These are phyloP conservation scores for Moesziomyces sp. DNA, from an alignment of 1,284 basidiomycete species.

Conservation along the genomic window DNA sequence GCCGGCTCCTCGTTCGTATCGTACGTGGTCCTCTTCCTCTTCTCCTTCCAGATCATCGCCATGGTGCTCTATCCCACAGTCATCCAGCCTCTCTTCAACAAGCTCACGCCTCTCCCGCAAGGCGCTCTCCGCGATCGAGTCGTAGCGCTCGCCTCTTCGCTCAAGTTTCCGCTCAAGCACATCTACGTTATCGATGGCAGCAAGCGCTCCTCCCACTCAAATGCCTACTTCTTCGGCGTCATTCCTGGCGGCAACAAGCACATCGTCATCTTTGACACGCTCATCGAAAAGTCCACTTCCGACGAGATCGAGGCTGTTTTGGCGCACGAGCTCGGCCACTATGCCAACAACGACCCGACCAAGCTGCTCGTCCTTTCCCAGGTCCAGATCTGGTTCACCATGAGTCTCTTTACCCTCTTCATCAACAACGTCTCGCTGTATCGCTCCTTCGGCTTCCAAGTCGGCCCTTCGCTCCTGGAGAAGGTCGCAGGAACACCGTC, in stretches of 20 bases:
- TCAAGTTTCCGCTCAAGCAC: constrained; percentile 93
- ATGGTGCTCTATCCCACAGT: constrained; percentile 72
- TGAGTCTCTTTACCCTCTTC: constrained; percentile 90
- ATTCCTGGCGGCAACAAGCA: constrained; percentile 65
- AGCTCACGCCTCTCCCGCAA: constrained; percentile 80
- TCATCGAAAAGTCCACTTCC: constrained; percentile 87
- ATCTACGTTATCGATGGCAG: constrained; percentile 97
- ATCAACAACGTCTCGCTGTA: constrained; percentile 81
- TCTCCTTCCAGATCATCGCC: constrained; percentile 78
- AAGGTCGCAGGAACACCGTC: constrained; percentile 26
- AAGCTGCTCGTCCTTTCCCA: constrained; percentile 88
- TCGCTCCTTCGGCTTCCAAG: constrained; percentile 82
- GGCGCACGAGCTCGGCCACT: constrained; percentile 85
- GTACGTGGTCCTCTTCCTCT: constrained; percentile 62
- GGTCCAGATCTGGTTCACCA: constrained; percentile 84
- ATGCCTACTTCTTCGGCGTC: constrained; percentile 73
- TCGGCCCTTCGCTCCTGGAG: constrained; percentile 36
- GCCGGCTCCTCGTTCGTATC: constrained; percentile 74
- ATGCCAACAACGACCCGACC: constrained; percentile 77
- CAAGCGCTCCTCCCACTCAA: constrained; percentile 91
- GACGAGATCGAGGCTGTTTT: constrained; percentile 70
- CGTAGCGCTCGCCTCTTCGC: constrained; percentile 66
- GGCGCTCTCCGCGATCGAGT: constrained; percentile 62
- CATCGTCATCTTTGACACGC: constrained; percentile 93
- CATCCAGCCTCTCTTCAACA: constrained; percentile 97